Evolutionary conservation across 768 basidiomycete genomes (phyloP), one percentile per base, ranked within the genome.

Genomic region (Collybia nuda): DNA sequence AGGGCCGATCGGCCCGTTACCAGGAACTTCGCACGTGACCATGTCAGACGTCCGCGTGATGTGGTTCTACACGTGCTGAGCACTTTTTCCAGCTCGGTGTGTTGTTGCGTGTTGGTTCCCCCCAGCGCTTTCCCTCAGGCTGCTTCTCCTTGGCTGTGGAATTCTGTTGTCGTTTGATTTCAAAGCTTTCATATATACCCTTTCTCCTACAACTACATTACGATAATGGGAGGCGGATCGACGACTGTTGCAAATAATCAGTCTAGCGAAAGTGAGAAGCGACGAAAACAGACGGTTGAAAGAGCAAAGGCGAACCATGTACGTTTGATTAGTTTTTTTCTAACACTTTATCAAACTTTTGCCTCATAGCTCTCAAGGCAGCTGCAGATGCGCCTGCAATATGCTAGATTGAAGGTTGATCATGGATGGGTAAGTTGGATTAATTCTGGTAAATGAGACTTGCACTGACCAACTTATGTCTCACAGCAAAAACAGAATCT

Each of bases 381-480:
- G 54, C 73, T 90, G 19, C 85, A 85, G 59, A 75, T 87, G 67
- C 79, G 88, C 21, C 71, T 90, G 15, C 88, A 86, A 59, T 90
- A 90, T 58, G 88, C 88, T 12, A 76, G 79, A 62, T 71, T 90
- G 51, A 90, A 90, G 62, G 88, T 90, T 43, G 87, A 90, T 55
- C 78, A 88, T 62, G 88, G 88, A 39, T 90, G 88, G 88, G 88
- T 88, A 63, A 37, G 82, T 71, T 36, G 11, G 43, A 40, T 42
- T 23, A 17, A 26, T 22, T 19, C 15, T 23, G 23, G 26, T 11
- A 17, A 23, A 32, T 14, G 8, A n/a, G 23, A 21, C 35, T 22
- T 12, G 15, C 23, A n/a, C 18, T 26, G 17, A 21, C 48, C 24
- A 47, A 40, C 22, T 26, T 19, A 32, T 43, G 51, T 40, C 26